Conservation (phyloP, 1,139 yeast species). For the Neolecta irregularis region DNA sequence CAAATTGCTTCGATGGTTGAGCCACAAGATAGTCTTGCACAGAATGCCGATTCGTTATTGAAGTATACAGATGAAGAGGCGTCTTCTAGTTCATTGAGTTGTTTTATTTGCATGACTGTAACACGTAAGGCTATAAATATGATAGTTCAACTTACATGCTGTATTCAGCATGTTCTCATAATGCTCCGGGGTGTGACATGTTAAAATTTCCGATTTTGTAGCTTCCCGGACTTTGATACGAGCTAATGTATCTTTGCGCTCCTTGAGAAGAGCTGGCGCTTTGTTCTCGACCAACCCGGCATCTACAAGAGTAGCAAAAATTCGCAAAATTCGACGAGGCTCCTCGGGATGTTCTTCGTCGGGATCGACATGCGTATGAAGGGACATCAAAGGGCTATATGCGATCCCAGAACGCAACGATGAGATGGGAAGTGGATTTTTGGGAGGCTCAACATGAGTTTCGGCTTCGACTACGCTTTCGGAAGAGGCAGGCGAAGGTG, state of each 20-base stretch:
- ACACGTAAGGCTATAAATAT: background rate
- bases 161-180: constrained; percentile 62
- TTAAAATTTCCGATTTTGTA: constrained; percentile 62
- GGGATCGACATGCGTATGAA: constrained; percentile 86
- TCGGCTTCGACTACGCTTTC: too few relatives aligned
- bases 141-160: constrained; percentile 23
- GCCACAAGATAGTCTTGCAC: constrained; percentile 89
- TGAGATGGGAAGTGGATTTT: too few relatives aligned
- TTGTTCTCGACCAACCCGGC: constrained; percentile 80
- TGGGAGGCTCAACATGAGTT: too few relatives aligned
- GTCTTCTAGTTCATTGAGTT: constrained; percentile 69
- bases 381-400: constrained; percentile 93
- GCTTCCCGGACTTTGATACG: constrained; percentile 90
- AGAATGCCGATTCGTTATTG: constrained; percentile 73
- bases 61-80: constrained; percentile 89
- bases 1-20: constrained; percentile 93
- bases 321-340: constrained; percentile 87
- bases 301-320: constrained; percentile 84
- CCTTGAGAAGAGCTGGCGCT: too few relatives aligned
- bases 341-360: constrained; percentile 99
- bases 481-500: too few relatives aligned
- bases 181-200: constrained; percentile 76
- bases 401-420: constrained; percentile 58
- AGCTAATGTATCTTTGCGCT: too few relatives aligned
- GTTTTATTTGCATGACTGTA: constrained; percentile 52